phyloP scores from a whole-genome alignment of 306 rosid genomes.

The Astragalus glycyphyllos region DNA sequence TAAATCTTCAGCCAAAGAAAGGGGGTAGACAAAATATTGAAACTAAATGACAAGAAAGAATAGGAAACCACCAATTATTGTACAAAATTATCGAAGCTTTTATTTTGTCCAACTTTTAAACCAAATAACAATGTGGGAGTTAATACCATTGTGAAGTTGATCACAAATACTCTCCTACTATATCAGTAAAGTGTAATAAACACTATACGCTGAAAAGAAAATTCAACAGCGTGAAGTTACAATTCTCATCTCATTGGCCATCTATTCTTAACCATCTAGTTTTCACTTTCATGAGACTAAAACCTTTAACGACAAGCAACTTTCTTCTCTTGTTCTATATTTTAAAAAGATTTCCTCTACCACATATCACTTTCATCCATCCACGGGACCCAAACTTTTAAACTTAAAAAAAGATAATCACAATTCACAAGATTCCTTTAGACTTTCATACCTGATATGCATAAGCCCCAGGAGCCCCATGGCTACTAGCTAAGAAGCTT shows the following conservation, averaged over 20 bases:
- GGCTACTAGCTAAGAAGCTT: conserved; percentile 90
- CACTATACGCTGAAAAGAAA: background rate
- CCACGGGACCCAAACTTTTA: background rate
- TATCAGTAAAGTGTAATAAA: too few relatives aligned
- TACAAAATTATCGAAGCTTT: background rate
- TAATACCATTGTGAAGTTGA: background rate
- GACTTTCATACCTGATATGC: conserved; percentile 63
- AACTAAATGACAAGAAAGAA: conserved; percentile 23
- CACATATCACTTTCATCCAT: background rate
- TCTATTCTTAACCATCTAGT: conserved; percentile 2
- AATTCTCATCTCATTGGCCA: background rate
- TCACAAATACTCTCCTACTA: background rate
- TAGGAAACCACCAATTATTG: conserved; percentile 6
- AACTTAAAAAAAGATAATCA: background rate
- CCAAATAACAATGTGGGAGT: background rate
- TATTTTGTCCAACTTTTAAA: too few relatives aligned
- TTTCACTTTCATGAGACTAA: background rate
- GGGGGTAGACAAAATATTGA: conserved; percentile 10
- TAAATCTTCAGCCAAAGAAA: background rate
- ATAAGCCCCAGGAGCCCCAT: conserved; percentile 89
- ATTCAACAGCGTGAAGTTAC: background rate
- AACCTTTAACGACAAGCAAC: background rate
- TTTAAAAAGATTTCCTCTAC: background rate
- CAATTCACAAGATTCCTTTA: background rate
- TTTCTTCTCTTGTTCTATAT: conserved; percentile 1